Evolutionary conservation across 23 red algal species (phyloP).

Genomic region (Gracilaria vermiculophylla): DNA sequence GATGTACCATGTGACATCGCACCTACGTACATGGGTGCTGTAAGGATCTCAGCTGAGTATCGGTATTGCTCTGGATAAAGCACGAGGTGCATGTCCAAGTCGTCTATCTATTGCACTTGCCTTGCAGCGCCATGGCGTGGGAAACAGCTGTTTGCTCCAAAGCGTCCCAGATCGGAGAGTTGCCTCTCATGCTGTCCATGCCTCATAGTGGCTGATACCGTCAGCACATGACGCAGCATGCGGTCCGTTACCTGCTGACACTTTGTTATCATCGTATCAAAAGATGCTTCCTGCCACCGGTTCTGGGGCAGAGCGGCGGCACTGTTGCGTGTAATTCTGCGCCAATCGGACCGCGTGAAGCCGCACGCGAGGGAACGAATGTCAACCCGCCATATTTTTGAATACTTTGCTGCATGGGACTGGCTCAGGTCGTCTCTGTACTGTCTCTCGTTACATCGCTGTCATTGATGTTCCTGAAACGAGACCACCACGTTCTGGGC

Average conservation of each 20-base stretch:
- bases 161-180: too few species aligned
- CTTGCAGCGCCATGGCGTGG: too few species aligned
- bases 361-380: too few species aligned
- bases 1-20: not conserved
- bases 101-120: not conserved
- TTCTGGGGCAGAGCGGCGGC: too few species aligned
- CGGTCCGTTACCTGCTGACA: not conserved
- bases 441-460: not conserved
- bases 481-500: not conserved
- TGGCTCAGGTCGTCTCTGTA: not conserved
- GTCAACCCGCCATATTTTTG: too few species aligned
- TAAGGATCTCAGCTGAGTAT: not conserved
- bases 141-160: too few species aligned
- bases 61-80: not conserved
- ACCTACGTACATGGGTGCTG: not conserved
- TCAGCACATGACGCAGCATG: not conserved
- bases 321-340: too few species aligned
- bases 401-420: too few species aligned
- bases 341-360: too few species aligned
- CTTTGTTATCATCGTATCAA: too few species aligned
- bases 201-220: not conserved
- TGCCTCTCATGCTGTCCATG: not conserved
- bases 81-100: not conserved
- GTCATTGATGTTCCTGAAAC: not conserved
- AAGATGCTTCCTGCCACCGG: too few species aligned